These are phyloP conservation scores for Macroventuria anomochaeta DNA, from an alignment of 2,329 filamentous ascomycete species.

Conservation along the genomic window DNA sequence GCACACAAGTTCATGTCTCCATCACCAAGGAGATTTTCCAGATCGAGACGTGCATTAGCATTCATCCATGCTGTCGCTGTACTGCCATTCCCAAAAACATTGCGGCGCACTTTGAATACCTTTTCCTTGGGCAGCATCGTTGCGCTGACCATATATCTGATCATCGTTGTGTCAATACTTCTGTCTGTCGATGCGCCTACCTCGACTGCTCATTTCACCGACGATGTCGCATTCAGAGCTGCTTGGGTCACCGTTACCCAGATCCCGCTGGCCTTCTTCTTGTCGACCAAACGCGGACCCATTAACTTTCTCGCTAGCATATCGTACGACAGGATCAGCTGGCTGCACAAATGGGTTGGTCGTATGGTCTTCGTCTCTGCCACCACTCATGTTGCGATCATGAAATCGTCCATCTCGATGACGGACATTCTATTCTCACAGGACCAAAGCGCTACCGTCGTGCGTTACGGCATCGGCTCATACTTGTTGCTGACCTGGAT, in stretches of 20 bases:
- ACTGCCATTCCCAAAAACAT: conserved; percentile 8
- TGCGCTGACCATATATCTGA: conserved; percentile 16
- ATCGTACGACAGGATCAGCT: conserved; percentile 35
- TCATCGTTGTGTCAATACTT: conserved; percentile 16
- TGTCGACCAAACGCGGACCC: conserved; percentile 35
- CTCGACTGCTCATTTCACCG: conserved; percentile 31
- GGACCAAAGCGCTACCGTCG: conserved; percentile 27
- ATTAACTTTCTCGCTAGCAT: conserved; percentile 28
- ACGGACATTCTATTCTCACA: conserved; percentile 28
- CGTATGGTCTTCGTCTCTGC: conserved; percentile 34
- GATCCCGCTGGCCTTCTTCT: conserved; percentile 35
- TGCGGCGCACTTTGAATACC: not conserved
- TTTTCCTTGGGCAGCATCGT: conserved; percentile 16
- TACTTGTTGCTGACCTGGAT: conserved; percentile 36
- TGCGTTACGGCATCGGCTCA: conserved; percentile 35
- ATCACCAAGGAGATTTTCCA: not conserved
- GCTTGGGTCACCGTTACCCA: conserved; percentile 41
- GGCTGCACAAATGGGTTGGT: conserved; percentile 35
- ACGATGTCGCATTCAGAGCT: conserved; percentile 40
- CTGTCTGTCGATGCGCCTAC: conserved; percentile 31
- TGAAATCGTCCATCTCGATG: conserved; percentile 33
- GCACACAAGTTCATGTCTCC: conserved; percentile 1
- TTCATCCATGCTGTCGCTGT: conserved; percentile 15
- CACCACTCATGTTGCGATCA: conserved; percentile 34
- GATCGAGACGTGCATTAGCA: conserved; percentile 1